phyloP scores from a whole-genome alignment of 2,329 filamentous ascomycete species.

The Phyllosticta ampelicida region DNA sequence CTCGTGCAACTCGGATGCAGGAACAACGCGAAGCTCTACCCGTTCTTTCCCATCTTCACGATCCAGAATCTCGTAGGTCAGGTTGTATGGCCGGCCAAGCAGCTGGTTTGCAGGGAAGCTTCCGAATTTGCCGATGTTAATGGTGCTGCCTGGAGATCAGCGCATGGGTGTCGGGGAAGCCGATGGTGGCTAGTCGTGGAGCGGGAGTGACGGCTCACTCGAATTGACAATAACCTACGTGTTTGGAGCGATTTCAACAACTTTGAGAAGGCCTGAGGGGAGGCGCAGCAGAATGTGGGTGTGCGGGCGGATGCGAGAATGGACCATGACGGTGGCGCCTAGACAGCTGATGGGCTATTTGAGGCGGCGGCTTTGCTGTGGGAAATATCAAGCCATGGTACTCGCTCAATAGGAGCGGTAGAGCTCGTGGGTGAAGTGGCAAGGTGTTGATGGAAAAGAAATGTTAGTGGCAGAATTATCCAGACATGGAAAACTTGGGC shows the following conservation, averaged over 20 bases:
- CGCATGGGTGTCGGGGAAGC: not conserved
- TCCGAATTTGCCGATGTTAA: constrained; percentile 88
- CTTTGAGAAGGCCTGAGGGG: constrained; percentile 47
- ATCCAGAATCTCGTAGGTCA: constrained; percentile 84
- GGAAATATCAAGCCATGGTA: not conserved
- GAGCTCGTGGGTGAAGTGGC: not conserved
- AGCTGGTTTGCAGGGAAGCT: constrained; percentile 82
- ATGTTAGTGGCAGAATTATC: not conserved
- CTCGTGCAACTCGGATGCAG: constrained; percentile 71
- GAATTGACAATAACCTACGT: constrained; percentile 44
- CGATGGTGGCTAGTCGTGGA: not conserved
- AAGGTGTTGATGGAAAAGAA: not conserved
- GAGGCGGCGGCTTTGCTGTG: constrained; percentile 16
- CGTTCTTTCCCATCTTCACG: constrained; percentile 51
- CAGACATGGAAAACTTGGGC: not conserved
- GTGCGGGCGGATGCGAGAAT: constrained; percentile 39
- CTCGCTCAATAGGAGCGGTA: not conserved
- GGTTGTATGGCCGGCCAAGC: constrained; percentile 79
- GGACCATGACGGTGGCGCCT: constrained; percentile 18
- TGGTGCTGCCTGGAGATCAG: constrained; percentile 46
- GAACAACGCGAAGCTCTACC: constrained; percentile 64
- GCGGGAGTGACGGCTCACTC: constrained; percentile 14
- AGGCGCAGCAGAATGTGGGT: constrained; percentile 45
- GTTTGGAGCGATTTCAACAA: constrained; percentile 50
- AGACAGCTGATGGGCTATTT: not conserved